Conservation (phyloP, 164 flowering plant genomes). For the Magnolia sinica region DNA sequence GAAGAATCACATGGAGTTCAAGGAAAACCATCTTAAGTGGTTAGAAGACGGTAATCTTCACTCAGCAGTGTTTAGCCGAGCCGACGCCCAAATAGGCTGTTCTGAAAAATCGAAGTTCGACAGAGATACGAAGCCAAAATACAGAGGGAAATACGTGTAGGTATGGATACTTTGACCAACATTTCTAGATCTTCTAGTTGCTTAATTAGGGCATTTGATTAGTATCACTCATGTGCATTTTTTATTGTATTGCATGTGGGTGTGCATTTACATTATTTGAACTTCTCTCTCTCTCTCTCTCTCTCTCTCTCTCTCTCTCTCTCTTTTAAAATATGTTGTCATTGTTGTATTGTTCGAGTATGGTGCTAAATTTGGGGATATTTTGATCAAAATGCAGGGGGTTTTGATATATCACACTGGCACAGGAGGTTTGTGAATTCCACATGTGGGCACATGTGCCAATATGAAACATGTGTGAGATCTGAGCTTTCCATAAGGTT, state of each 20-base stretch:
- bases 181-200: constrained; percentile 1
- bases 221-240: neutral
- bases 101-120: constrained; percentile 30
- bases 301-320: no score
- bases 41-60: constrained; percentile 91
- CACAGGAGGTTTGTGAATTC: no score
- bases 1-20: constrained; percentile 68
- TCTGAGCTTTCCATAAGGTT: no score
- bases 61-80: constrained; percentile 76
- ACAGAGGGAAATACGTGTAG: constrained; percentile 90
- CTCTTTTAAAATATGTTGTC: neutral
- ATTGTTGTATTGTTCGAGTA: neutral
- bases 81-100: constrained; percentile 19
- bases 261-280: no score
- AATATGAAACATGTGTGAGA: no score
- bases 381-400: no score
- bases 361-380: no score
- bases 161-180: neutral
- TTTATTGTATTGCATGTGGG: neutral
- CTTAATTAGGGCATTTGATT: neutral
- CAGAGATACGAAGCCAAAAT: constrained; percentile 74
- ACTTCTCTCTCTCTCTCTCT: no score
- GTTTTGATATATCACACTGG: no score
- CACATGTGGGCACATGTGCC: no score
- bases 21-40: constrained; percentile 90